These are phyloP conservation scores for thale cress (Arabidopsis thaliana) DNA, from an alignment of 345 rosid genomes.

Conservation along the genomic window DNA sequence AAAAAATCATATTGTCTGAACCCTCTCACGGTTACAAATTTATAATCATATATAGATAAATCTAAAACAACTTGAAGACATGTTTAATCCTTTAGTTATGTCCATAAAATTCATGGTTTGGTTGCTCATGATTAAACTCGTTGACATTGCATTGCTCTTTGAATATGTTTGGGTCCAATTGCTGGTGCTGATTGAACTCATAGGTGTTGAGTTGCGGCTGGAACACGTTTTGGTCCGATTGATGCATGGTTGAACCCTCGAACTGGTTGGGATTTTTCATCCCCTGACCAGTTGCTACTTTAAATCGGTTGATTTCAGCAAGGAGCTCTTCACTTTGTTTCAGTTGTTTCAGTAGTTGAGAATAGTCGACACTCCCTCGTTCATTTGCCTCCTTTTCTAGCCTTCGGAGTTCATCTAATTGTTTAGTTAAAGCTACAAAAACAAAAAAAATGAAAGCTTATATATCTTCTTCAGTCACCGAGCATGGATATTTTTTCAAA, in stretches of 20 bases:
- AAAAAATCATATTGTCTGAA: not conserved
- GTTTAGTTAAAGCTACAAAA: slow-evolving; percentile 63
- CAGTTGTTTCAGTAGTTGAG: no score
- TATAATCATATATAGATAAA: not conserved
- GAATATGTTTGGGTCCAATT: not conserved
- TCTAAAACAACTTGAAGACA: slow-evolving; percentile 8
- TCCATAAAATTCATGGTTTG: not conserved
- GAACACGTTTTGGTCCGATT: not conserved
- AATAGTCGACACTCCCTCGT: not conserved
- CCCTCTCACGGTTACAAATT: not conserved
- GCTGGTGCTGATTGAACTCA: not conserved
- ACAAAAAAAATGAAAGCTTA: not conserved
- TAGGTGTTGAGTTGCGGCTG: not conserved
- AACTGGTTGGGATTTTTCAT: not conserved
- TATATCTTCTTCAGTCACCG: not conserved
- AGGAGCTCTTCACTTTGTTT: no score
- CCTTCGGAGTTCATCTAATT: slow-evolving; percentile 63
- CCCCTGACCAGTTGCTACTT: slow-evolving; percentile 51
- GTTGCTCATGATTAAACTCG: not conserved
- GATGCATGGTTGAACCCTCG: not conserved
- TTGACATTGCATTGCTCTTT: not conserved
- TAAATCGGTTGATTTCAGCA: slow-evolving; percentile 58
- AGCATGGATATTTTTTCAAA: no score
- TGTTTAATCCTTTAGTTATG: not conserved
- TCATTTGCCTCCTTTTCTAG: slow-evolving; percentile 43